phyloP scores from a whole-genome alignment of 83 land plant species.

The Diphasiastrum complanatum region DNA sequence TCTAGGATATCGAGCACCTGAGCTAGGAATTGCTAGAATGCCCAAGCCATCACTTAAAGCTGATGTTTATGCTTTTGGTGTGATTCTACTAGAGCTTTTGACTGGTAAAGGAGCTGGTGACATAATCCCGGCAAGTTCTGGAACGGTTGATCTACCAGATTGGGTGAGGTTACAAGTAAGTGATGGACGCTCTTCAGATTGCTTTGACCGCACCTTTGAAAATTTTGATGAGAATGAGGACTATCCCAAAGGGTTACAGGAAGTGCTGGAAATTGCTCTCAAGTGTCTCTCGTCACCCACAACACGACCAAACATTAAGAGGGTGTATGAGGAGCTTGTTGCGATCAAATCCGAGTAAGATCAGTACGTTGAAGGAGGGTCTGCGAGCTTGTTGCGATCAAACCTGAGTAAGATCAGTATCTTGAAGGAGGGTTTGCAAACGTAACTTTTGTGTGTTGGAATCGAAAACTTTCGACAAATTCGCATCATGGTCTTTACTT shows the following conservation, averaged over 20 bases:
- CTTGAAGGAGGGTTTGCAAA: no score
- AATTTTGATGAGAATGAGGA: conserved; percentile 42
- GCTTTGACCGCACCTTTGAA: conserved; percentile 59
- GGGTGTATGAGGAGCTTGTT: conserved; percentile 61
- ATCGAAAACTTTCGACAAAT: no score
- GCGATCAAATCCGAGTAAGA: no score
- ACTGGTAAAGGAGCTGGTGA: conserved; percentile 92
- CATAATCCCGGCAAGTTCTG: conserved; percentile 80
- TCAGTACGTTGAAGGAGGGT: no score
- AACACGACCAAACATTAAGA: conserved; percentile 62
- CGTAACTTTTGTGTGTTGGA: no score
- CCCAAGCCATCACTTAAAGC: conserved; percentile 66
- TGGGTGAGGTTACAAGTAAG: conserved; percentile 74
- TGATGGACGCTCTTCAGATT: conserved; percentile 67
- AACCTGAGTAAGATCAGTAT: no score
- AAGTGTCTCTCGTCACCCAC: conserved; percentile 59
- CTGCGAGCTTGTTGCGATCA: no score
- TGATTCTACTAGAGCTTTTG: conserved; percentile 74
- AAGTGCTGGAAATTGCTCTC: conserved; percentile 63
- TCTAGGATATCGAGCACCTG: conserved; percentile 88
- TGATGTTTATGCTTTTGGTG: conserved; percentile 93
- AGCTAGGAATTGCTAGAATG: conserved; percentile 59
- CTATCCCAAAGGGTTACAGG: conserved; percentile 59
- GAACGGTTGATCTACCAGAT: conserved; percentile 87
- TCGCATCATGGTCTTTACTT: no score